A percentile compares a stretch with the other conserved stretches of the same genome.
Evolutionary conservation across 306 rosid species (phyloP).

Genomic region (Rubus parviflorus): DNA sequence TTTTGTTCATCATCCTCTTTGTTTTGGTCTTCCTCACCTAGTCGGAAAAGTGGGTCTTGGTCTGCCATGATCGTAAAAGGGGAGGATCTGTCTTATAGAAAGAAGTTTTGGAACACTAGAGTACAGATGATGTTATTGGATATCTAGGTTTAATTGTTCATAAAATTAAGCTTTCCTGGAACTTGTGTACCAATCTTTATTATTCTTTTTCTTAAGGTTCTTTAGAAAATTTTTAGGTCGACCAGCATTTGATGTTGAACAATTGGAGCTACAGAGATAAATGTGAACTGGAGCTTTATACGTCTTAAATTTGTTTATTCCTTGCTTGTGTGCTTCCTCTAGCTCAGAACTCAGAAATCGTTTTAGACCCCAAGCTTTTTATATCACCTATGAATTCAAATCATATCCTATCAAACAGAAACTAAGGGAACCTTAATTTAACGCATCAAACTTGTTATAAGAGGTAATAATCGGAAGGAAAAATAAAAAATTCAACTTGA

Average conservation of each 20-base stretch:
- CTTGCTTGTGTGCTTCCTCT: background rate
- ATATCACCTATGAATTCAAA: too few species aligned
- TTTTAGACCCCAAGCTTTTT: too few species aligned
- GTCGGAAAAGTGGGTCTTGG: conserved; percentile 25
- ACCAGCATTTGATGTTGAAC: conserved; percentile 6
- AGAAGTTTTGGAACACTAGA: background rate
- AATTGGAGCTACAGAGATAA: background rate
- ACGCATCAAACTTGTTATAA: too few species aligned
- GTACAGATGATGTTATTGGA: conserved; percentile 18
- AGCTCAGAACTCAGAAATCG: too few species aligned
- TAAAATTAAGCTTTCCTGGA: conserved; percentile 15
- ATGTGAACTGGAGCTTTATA: conserved; percentile 9
- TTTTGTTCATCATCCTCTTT: conserved; percentile 77
- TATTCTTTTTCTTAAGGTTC: background rate
- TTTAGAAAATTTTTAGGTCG: background rate
- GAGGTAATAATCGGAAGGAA: too few species aligned
- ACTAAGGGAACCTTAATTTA: too few species aligned
- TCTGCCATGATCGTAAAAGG: conserved; percentile 31
- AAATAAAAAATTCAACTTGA: background rate
- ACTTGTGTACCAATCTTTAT: conserved; percentile 2
- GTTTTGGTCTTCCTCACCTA: conserved; percentile 88
- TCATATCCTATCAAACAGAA: too few species aligned
- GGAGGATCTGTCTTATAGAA: background rate
- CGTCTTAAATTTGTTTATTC: background rate
- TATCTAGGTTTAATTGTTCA: conserved; percentile 10